Evolutionary conservation across 2,329 filamentous ascomycete genomes (phyloP).

Genomic region (Penicillium expansum): DNA sequence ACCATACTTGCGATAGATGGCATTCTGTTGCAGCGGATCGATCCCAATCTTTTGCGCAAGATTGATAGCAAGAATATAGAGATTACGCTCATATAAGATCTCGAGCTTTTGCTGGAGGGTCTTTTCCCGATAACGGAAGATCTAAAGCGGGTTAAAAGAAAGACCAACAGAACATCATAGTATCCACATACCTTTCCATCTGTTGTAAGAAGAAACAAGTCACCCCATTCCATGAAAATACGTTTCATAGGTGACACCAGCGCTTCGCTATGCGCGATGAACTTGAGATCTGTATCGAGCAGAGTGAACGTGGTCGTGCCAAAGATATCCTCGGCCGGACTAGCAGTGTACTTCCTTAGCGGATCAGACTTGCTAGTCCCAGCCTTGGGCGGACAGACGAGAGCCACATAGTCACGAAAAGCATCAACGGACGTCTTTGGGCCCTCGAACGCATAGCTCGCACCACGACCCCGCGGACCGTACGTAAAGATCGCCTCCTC

Average conservation of each 20-base stretch:
- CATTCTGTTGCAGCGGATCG: constrained; percentile 75
- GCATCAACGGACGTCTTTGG: constrained; percentile 78
- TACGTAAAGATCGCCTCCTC: constrained; percentile 97
- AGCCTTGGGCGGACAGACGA: constrained; percentile 75
- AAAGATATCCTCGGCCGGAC: constrained; percentile 73
- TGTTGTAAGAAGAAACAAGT: constrained; percentile 83
- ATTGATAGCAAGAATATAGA: constrained; percentile 88
- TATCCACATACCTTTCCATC: constrained; percentile 75
- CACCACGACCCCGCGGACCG: constrained; percentile 76
- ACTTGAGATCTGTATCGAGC: constrained; percentile 85
- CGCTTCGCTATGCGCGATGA: constrained; percentile 85
- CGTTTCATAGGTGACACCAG: constrained; percentile 75
- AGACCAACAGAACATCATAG: neutral
- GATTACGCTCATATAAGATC: constrained; percentile 87
- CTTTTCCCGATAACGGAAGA: constrained; percentile 88
- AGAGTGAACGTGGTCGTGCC: constrained; percentile 85
- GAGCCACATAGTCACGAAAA: constrained; percentile 80
- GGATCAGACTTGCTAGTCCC: constrained; percentile 56
- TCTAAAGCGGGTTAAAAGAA: constrained; percentile 49
- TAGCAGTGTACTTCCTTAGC: constrained; percentile 70
- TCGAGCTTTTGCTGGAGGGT: constrained; percentile 85
- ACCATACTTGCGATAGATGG: constrained; percentile 90
- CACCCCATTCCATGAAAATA: constrained; percentile 84
- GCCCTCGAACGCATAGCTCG: constrained; percentile 87
- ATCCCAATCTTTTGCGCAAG: constrained; percentile 86